These are phyloP conservation scores for Dictyostelium brefeldianum DNA, from an alignment of 78 protist species.

Conservation along the genomic window DNA sequence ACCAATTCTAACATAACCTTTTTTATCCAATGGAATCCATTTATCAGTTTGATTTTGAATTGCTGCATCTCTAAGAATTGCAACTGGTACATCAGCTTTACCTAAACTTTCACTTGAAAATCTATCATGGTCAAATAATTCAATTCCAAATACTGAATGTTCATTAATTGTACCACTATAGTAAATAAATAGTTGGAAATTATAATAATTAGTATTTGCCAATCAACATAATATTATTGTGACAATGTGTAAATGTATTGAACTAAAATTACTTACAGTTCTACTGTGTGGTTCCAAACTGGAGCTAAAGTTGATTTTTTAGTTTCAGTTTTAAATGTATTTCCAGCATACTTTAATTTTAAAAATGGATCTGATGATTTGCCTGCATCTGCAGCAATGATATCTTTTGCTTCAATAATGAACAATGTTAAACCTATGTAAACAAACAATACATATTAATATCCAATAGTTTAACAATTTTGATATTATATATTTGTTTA, in stretches of 20 bases:
- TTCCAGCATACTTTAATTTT: neutral
- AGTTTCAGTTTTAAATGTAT: slow-evolving; percentile 45
- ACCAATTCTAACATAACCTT: slow-evolving; percentile 32
- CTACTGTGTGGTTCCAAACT: slow-evolving; percentile 32
- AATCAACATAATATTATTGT: no score
- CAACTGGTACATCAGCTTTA: neutral
- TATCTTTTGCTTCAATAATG: slow-evolving; percentile 37
- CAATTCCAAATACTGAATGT: slow-evolving; percentile 11
- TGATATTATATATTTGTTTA: no score
- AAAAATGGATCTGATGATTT: slow-evolving; percentile 24
- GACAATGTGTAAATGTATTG: no score
- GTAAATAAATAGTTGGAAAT: neutral
- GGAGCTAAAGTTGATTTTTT: slow-evolving; percentile 26
- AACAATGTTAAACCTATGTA: slow-evolving; percentile 10
- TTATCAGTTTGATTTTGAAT: slow-evolving; percentile 6
- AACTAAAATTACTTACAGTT: slow-evolving; percentile 19
- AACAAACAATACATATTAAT: neutral
- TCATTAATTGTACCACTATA: neutral
- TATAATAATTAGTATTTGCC: no score
- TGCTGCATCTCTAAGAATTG: neutral
- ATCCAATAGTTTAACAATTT: neutral
- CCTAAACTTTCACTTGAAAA: slow-evolving; percentile 33
- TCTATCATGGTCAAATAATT: slow-evolving; percentile 52
- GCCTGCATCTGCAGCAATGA: slow-evolving; percentile 7
- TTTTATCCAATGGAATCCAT: slow-evolving; percentile 31